Base-by-base conservation (phyloP, 129 eudicot species). In the Deinandra increscens region DNA sequence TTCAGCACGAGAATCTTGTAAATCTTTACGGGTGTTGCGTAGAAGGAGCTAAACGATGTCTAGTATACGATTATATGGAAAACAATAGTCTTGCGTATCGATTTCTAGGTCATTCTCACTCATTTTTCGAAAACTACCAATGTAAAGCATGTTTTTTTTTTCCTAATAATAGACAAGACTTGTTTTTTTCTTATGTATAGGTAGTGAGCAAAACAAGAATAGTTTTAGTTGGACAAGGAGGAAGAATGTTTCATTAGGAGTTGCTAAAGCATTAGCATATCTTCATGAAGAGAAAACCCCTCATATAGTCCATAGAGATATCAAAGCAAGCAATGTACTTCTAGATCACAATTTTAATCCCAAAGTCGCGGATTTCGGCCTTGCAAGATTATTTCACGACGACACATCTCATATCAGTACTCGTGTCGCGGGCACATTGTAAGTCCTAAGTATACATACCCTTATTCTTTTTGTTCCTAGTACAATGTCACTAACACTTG, bases 341-440 rank as follows among this genome's bases (percentile, higher is more conserved):
- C 86, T 91, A 75, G 97, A 91, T 76, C 61, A 75, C 49, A 53
- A 85, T 70, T 88, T 82, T 58, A 76, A 77, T 0, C 92, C 97
- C 1, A 91, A 91, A 69, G 77, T 91, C 7, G 84, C 92, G 0
- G 96, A 91, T 80, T 91, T 91, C 68, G 97, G 97, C 17, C 85
- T 91, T 36, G 81, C 97, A 12, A 84, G 81, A 74, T 75, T 91
- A 26, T 85, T 88, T 66, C 78, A 78, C 38, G 90, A 80, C 31
- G 74, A 72, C 80, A 69, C 70, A 3, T 78, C 91, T 13, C 77
- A 87, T 79, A 81, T 91, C 62, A 88, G 96, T 78, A 91, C 97
- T 18, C 84, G 93, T 19, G 97, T 91, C 22, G 97, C 97, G 10
- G 97, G 97, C 18, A 91, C 97, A 73, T 42, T 91, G 97, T 88